A percentile compares a stretch with the other conserved stretches of the same genome.
Evolutionary conservation across 768 basidiomycete genomes (phyloP).

Genomic region (Pleurotus djamor): DNA sequence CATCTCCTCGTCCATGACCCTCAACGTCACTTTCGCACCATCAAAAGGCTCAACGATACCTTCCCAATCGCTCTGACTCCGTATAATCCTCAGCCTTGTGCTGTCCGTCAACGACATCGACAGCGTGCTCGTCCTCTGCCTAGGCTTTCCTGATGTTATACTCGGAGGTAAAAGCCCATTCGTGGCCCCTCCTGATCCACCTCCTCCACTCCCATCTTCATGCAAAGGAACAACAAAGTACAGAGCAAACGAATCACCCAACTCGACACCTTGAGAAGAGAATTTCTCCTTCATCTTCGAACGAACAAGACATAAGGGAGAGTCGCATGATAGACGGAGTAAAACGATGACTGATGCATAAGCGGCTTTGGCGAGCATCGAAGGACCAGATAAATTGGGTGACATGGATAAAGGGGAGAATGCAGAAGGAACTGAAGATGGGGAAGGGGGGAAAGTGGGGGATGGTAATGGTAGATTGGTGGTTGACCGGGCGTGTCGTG

Average conservation of each 20-base stretch:
- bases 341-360: constrained; percentile 62
- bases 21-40: constrained; percentile 54
- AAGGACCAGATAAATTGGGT: constrained; percentile 20
- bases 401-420: constrained; percentile 22
- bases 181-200: background rate
- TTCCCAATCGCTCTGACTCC: constrained; percentile 62
- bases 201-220: background rate
- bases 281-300: constrained; percentile 65
- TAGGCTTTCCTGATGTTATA: constrained; percentile 11
- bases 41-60: constrained; percentile 39
- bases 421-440: constrained; percentile 15
- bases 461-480: constrained; percentile 11
- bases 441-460: constrained; percentile 32
- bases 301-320: constrained; percentile 52
- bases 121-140: constrained; percentile 27
- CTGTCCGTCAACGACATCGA: constrained; percentile 15
- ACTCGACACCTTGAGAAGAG: constrained; percentile 45
- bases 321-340: constrained; percentile 49
- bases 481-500: constrained; percentile 14
- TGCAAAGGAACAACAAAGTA: constrained; percentile 43
- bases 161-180: constrained; percentile 4
- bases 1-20: constrained; percentile 39
- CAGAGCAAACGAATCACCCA: constrained; percentile 54
- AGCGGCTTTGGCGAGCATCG: constrained; percentile 61
- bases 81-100: constrained; percentile 40